Conservation (phyloP, 768 basidiomycete genomes). For the Lentinus tigrinus region DNA sequence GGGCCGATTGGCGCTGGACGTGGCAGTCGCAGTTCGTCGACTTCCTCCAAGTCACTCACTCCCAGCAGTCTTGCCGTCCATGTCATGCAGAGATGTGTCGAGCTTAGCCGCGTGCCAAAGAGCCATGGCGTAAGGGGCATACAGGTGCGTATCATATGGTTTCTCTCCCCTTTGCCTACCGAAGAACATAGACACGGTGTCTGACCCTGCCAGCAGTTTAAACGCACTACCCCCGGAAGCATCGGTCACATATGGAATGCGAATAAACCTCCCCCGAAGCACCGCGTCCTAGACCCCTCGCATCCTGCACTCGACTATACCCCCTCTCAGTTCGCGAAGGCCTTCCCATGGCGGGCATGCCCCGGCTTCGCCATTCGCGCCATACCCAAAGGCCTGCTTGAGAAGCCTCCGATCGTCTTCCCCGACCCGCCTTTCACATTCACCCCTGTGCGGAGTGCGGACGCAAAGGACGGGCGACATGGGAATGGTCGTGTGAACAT, state of each 20-base stretch:
- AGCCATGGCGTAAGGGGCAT: conserved; percentile 28
- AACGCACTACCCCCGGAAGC: conserved; percentile 41
- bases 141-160: conserved; percentile 28
- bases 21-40: not conserved
- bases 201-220: conserved; percentile 33
- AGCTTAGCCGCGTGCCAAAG: conserved; percentile 14
- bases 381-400: conserved; percentile 33
- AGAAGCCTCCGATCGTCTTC: conserved; percentile 20
- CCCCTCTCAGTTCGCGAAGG: not conserved
- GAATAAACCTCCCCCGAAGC: not conserved
- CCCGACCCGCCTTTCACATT: conserved; percentile 21
- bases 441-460: not conserved
- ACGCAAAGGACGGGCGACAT: not conserved
- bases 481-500: conserved; percentile 28
- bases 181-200: not conserved
- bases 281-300: conserved; percentile 12
- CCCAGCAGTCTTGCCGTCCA: not conserved
- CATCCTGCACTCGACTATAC: conserved; percentile 19
- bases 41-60: too few species aligned
- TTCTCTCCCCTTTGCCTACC: not conserved
- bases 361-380: conserved; percentile 28
- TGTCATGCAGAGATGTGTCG: conserved; percentile 10
- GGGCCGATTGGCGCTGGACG: too few species aligned
- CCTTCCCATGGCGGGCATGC: conserved; percentile 5
- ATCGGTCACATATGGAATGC: not conserved